Evolutionary conservation across 371 early-diverging fungal genomes (phyloP), one percentile per base, ranked within the genome.

Genomic region (Gilbertella persicaria): DNA sequence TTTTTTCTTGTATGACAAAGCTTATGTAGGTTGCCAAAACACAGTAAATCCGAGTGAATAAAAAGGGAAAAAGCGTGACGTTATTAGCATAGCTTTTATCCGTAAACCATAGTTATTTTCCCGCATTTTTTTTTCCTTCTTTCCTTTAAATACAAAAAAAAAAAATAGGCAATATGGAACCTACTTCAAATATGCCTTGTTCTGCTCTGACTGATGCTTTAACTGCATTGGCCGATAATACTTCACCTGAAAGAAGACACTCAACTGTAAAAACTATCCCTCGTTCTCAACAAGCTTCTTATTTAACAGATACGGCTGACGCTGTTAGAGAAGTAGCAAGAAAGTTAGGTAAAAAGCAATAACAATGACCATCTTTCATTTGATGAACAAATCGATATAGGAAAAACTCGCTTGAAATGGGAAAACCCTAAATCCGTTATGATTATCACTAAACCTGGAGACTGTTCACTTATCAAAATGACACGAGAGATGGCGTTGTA

Each of bases 361-460:
- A 39, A 30, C 19, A 38, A 21, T 8, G 6, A 0, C 29, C 4
- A 17, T 6, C 6, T 19, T 21, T 46, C 3, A 4, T 26, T 8
- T 8, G 17, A 20, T 10, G 13, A 10, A 20, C 21, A 19, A 23
- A 26, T 9, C n/a, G 5, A 17, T 45, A 33, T 51, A 76, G 78
- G 78, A 13, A 67, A 62, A 39, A 66, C 75, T 10, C 51, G 67
- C 17, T 63, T 78, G n/a, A 71, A 80, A 48, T 87, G 88, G 88
- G 90, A 88, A 24, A 71, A 72, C 21, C 83, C 87, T 5, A 79
- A 80, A 45, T 82, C 85, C 2, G 83, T 90, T 14, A 85, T 97
- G 86, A 83, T 97, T 29, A 93, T 97, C 24, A 93, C 95, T 10
- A 97, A 97, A 67, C 86, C 92, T 17, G 87, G 89, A 37, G 96